Base-by-base conservation (phyloP, 139 green algal genomes). In the Closterium sp. region DNA sequence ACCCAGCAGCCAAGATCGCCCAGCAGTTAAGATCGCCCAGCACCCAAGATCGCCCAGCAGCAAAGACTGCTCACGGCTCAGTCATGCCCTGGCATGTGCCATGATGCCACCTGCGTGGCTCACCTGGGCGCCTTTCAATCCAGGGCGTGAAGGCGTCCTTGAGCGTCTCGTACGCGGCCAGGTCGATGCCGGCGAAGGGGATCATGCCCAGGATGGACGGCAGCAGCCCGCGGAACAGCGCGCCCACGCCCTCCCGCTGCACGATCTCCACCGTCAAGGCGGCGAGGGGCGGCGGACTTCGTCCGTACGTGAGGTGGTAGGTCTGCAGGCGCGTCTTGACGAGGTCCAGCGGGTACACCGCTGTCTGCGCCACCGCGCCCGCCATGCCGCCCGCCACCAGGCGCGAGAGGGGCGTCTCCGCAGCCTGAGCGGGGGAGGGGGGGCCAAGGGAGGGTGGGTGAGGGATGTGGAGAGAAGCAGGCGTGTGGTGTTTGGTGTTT, bases 141-240 rank as follows among this genome's bases (percentile, higher is more conserved):
- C 55, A 76, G 2, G 55, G 88, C 9, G 32, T 28, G 55, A 30
- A 31, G 30, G 88, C 31, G 88, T 93, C 97, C 93, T 98, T 99
- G 21, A 97, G 88, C 4, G 97, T 98, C 94, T 98, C 97, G 89
- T 99, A 99, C 23, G 99, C 98, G 0, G 96, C 97, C 95, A 99
- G 99, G 93, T 99, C 99, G 86, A 99, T 95, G 4, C 98, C 98
- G 1, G 98, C 97, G 91, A 99, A 99, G 1, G 98, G 98, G n/a
- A 99, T 90, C 33, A 99, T 98, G 7, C 98, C 98, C 86, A 99
- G 98, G 31, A 95, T 25, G 87, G 90, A 94, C 28, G 91, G 89
- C 23, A 33, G 4, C 8, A 95, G 83, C 34, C 94, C 94, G 34
- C 89, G 89, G 92, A 94, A 95, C 10, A 95, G 69, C 5, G 87